Conservation (phyloP, 805 yeast species). For the Yamadazyma ubonensis region DNA sequence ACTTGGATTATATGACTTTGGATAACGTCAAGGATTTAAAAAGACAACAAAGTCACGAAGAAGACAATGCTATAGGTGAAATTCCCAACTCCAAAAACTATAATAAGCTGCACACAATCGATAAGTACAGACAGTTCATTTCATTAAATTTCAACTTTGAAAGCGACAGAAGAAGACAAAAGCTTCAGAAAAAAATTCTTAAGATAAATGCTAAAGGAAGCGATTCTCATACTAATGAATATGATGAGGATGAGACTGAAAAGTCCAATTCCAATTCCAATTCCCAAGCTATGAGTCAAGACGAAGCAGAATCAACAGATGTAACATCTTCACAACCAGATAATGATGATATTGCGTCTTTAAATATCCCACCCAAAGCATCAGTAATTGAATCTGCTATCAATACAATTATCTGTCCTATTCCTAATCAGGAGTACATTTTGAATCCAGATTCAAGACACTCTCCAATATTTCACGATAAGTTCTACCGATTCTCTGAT, state of each 20-base stretch:
- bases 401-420: constrained; percentile 39
- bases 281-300: constrained; percentile 11
- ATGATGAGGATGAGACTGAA: constrained; percentile 14
- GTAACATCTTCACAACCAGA: constrained; percentile 10
- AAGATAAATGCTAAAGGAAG: constrained; percentile 24
- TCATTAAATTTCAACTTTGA: constrained; percentile 18
- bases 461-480: constrained; percentile 43
- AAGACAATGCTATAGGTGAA: constrained; percentile 25
- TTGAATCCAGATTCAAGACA: constrained; percentile 33
- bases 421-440: constrained; percentile 34
- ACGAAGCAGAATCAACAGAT: constrained; percentile 15
- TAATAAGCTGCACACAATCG: constrained; percentile 4
- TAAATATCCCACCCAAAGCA: constrained; percentile 47
- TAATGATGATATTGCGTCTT: constrained; percentile 16
- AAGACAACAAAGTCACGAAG: constrained; percentile 12
- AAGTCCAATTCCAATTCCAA: too few species aligned
- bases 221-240: constrained; percentile 12
- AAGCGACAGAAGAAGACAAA: constrained; percentile 9
- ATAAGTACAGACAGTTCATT: constrained; percentile 19
- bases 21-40: constrained; percentile 37
- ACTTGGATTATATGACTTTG: constrained; percentile 43
- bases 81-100: constrained; percentile 24
- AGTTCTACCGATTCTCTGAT: constrained; percentile 33
- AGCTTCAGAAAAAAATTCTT: constrained; percentile 20
- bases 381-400: constrained; percentile 43